Evolutionary conservation across 2,329 filamentous ascomycete species (phyloP), one percentile per base, ranked within the genome.

Genomic region (Colletotrichum limetticola): DNA sequence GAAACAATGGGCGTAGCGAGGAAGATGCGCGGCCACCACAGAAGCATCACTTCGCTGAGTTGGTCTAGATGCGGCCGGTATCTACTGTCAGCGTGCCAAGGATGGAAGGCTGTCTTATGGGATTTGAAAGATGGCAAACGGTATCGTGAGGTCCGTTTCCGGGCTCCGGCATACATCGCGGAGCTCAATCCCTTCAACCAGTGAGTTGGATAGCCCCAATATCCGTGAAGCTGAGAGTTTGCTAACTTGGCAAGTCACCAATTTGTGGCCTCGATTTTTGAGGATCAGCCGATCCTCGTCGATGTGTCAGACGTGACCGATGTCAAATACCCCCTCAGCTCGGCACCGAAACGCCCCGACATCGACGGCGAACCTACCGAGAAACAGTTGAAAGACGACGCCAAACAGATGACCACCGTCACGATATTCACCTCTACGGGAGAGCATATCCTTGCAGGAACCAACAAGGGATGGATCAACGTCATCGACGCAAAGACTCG

Each of bases 71-170:
- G 95, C 83, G 96, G 97, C 30, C 90, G 94, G 76, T 98, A 98
- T 83, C 87, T 99, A 65, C 89, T 99, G 70, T 98, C 95, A 71
- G 94, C 95, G 12, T 97, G 95, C 57, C 95, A 98, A 81, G 97
- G 98, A 79, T 98, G 96, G 94, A 97, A 97, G 83, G 95, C 94
- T 75, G 95, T 98, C 63, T 88, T 99, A 0, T 99, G 97, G 97
- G 97, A 99, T 82, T 86, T 99, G 71, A 89, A 89, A 66, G 86
- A 90, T 72, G 88, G 90, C 59, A 88, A 93, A 79, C 87, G 94
- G 72, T 86, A 95, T 78, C 92, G 95, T 76, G 95, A 94, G 77
- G 93, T 98, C 78, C 93, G 95, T 76, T 98, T 99, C 79, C 92
- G 96, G 76, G 95, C 95, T 3, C 95, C 96, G 0, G 94, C 98